phyloP scores from a whole-genome alignment of 2,329 filamentous ascomycete genomes.

The Talaromyces sp. region DNA sequence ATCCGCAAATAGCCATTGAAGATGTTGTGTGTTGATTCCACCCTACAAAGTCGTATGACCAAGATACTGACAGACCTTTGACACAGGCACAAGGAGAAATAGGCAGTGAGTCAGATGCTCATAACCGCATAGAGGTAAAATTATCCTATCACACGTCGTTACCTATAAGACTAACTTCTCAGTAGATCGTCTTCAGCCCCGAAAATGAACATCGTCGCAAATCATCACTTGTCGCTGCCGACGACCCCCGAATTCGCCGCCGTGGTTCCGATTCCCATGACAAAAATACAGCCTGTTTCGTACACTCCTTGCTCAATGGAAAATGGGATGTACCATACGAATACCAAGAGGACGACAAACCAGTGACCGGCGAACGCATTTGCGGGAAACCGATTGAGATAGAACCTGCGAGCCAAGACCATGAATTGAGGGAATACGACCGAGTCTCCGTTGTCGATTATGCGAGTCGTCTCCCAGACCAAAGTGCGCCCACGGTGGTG shows the following conservation, averaged over 20 bases:
- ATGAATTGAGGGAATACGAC: constrained; percentile 18
- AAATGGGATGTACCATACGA: constrained; percentile 26
- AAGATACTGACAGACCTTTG: not conserved
- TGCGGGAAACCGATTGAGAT: constrained; percentile 4
- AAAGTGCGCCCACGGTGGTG: constrained; percentile 38
- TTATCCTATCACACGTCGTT: not conserved
- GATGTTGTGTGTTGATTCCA: constrained; percentile 11
- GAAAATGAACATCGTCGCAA: constrained; percentile 52
- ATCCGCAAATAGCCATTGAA: constrained; percentile 10
- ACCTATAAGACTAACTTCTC: not conserved
- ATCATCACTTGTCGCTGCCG: constrained; percentile 52
- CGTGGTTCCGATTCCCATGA: constrained; percentile 30
- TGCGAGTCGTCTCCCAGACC: constrained; percentile 20
- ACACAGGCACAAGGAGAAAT: constrained; percentile 23
- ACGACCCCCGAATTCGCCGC: constrained; percentile 36
- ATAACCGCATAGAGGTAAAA: constrained; percentile 35
- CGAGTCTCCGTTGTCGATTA: constrained; percentile 23
- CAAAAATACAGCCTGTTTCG: constrained; percentile 53
- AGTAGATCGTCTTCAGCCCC: constrained; percentile 54
- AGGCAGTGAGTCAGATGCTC: constrained; percentile 30
- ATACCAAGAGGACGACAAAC: constrained; percentile 10
- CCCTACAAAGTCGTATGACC: too few species aligned
- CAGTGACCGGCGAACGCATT: constrained; percentile 15
- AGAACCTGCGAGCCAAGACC: not conserved
- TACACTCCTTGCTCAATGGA: constrained; percentile 53